A percentile compares a stretch with the other conserved stretches of the same genome.
These are phyloP conservation scores for Schizothecium vesticola DNA, from an alignment of 495 filamentous ascomycete species.

Conservation along the genomic window DNA sequence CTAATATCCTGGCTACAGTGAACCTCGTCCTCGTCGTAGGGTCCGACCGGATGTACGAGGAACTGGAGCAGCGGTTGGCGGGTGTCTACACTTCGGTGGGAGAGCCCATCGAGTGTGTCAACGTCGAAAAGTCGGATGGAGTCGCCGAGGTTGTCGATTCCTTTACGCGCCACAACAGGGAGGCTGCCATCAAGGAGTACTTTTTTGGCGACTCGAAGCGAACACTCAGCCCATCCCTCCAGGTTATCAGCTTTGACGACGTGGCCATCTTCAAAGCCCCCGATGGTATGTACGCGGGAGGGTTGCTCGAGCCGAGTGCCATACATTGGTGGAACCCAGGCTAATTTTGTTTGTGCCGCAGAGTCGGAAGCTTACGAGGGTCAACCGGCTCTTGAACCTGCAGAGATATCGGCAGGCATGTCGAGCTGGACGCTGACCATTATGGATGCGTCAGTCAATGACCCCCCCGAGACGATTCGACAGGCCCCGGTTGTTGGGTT, in stretches of 20 bases:
- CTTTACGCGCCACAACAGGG: slow-evolving; percentile 65
- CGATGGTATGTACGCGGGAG: slow-evolving; percentile 18
- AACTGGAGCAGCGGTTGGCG: slow-evolving; percentile 68
- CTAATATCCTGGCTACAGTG: slow-evolving; percentile 36
- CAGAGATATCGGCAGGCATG: slow-evolving; percentile 55
- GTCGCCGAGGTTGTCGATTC: slow-evolving; percentile 73
- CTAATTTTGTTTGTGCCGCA: slow-evolving; percentile 27
- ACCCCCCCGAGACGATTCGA: slow-evolving; percentile 64
- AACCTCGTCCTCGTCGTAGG: slow-evolving; percentile 79
- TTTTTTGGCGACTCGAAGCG: slow-evolving; percentile 81
- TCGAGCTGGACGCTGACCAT: slow-evolving; percentile 72
- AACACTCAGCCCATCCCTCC: slow-evolving; percentile 78
- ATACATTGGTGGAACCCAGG: slow-evolving; percentile 11
- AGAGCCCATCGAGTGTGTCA: slow-evolving; percentile 66
- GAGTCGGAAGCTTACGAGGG: slow-evolving; percentile 25
- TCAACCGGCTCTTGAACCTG: slow-evolving; percentile 50
- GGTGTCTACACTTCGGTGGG: slow-evolving; percentile 54
- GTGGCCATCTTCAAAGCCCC: slow-evolving; percentile 54
- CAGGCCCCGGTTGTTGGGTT: slow-evolving; percentile 88
- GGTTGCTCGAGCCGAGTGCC: not conserved
- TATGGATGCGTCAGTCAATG: slow-evolving; percentile 62
- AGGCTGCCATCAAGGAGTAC: slow-evolving; percentile 78
- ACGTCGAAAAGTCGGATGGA: slow-evolving; percentile 81
- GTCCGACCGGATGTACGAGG: slow-evolving; percentile 73
- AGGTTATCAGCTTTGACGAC: slow-evolving; percentile 67